Evolutionary conservation across 2,329 filamentous ascomycete species (phyloP), one percentile per base, ranked within the genome.

Genomic region (Colletotrichum sublineola): DNA sequence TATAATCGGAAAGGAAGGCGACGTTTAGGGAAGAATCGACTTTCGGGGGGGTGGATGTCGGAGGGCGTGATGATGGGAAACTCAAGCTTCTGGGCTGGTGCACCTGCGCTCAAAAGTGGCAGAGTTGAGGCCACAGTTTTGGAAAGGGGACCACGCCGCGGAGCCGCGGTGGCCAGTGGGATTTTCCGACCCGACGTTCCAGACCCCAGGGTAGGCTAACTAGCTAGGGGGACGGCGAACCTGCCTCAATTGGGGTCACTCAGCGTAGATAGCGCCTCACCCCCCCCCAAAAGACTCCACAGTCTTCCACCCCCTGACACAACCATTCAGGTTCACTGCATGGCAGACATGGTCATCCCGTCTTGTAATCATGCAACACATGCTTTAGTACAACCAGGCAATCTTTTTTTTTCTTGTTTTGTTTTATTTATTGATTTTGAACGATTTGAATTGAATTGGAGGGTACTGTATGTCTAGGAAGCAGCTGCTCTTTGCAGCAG

Each of bases 111-210:
- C 71, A 75, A 76, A 73, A 75, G 74, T 73, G 72, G 62, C 73
- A 75, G 77, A 82, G 80, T 83, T 83, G 79, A 84, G 82, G 82
- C 82, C 82, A 84, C 82, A 81, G 83, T 83, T 82, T 82, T 77
- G 81, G 78, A 82, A 82, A 79, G 74, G 73, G 74, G 73, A 75
- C 68, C 62, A 67, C 48, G 65, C 80, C 80, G 79, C 68, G 50
- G 67, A 82, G 15, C 33, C 61, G 61, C 36, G 55, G 55, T 58
- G 56, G 56, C 67, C 46, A 36, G 57, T 58, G 60, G 60, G 71
- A 71, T 73, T 73, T 71, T 73, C 71, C 71, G 71, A 58, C 71
- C 71, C 71, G 71, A 73, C 42, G 66, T 72, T 72, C 69, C 66
- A 71, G 65, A 53, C 31, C 50, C 57, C 53, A 56, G 36, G 18